phyloP scores from a whole-genome alignment of 2,329 filamentous ascomycete species.

The Mycogone perniciosa region DNA sequence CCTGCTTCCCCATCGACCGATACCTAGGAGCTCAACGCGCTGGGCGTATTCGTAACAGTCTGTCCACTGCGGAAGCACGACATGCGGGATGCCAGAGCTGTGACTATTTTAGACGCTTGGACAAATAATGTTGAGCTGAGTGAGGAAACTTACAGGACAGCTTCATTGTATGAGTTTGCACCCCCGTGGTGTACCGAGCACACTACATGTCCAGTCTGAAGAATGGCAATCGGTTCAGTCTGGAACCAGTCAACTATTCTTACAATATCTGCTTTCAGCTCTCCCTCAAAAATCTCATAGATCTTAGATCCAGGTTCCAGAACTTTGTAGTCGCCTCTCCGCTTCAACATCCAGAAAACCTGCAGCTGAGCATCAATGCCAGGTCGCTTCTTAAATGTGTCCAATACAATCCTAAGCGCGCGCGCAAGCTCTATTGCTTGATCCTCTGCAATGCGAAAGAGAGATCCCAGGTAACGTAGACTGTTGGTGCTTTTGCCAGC shows the following conservation, averaged over 20 bases:
- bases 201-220: conserved; percentile 32
- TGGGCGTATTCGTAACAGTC: conserved; percentile 42
- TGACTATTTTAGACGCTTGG: not conserved
- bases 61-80: conserved; percentile 39
- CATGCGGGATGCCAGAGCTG: conserved; percentile 39
- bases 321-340: conserved; percentile 13
- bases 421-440: conserved; percentile 34
- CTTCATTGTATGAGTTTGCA: conserved; percentile 37
- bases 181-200: conserved; percentile 42
- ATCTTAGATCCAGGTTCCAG: conserved; percentile 12
- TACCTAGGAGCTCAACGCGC: conserved; percentile 36
- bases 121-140: too few species aligned
- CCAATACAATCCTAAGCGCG: conserved; percentile 31
- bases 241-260: conserved; percentile 35
- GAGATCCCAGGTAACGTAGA: conserved; percentile 44
- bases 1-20: conserved; percentile 29
- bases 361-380: conserved; percentile 13
- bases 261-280: conserved; percentile 25
- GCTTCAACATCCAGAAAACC: conserved; percentile 30
- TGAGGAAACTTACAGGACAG: conserved; percentile 25
- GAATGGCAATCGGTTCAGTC: conserved; percentile 30
- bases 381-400: conserved; percentile 14
- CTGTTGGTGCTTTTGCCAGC: conserved; percentile 35
- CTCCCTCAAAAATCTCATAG: conserved; percentile 18
- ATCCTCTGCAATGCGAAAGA: conserved; percentile 24